phyloP scores from a whole-genome alignment of 1,284 basidiomycete species.

The Leccinum solheimii region DNA sequence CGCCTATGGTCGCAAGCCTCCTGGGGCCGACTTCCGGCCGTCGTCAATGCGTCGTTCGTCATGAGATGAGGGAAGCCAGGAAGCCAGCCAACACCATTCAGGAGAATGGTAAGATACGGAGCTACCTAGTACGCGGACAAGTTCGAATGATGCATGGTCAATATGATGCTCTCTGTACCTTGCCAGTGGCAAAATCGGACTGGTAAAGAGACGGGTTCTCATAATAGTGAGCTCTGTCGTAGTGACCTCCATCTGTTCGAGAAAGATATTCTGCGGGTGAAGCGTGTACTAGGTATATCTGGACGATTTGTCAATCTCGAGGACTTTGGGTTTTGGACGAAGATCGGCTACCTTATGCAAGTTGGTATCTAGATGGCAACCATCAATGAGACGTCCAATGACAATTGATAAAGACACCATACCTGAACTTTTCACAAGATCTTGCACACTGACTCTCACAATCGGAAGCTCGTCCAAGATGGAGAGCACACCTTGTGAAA shows the following conservation, averaged over 20 bases:
- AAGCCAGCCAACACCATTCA: slow-evolving; percentile 87
- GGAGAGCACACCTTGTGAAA: slow-evolving; percentile 72
- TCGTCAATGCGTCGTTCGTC: slow-evolving; percentile 61
- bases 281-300: slow-evolving; percentile 81
- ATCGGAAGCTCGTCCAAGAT: slow-evolving; percentile 74
- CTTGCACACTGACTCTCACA: slow-evolving; percentile 53
- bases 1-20: slow-evolving; percentile 72
- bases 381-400: slow-evolving; percentile 1
- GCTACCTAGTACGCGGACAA: slow-evolving; percentile 54
- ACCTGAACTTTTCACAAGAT: slow-evolving; percentile 60
- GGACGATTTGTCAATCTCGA: slow-evolving; percentile 6
- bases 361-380: slow-evolving; percentile 47
- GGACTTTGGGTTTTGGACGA: neutral
- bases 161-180: slow-evolving; percentile 41
- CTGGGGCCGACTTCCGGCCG: slow-evolving; percentile 53
- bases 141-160: neutral
- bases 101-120: slow-evolving; percentile 78
- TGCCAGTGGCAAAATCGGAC: slow-evolving; percentile 63
- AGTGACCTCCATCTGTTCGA: slow-evolving; percentile 53
- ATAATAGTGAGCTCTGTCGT: slow-evolving; percentile 74
- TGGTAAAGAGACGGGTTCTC: slow-evolving; percentile 61
- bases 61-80: slow-evolving; percentile 76
- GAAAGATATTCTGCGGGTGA: slow-evolving; percentile 70
- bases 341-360: slow-evolving; percentile 44
- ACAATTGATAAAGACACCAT: neutral